These are phyloP conservation scores for Limonomyces culmigenus DNA, from an alignment of 1,284 basidiomycete genomes.

Conservation along the genomic window DNA sequence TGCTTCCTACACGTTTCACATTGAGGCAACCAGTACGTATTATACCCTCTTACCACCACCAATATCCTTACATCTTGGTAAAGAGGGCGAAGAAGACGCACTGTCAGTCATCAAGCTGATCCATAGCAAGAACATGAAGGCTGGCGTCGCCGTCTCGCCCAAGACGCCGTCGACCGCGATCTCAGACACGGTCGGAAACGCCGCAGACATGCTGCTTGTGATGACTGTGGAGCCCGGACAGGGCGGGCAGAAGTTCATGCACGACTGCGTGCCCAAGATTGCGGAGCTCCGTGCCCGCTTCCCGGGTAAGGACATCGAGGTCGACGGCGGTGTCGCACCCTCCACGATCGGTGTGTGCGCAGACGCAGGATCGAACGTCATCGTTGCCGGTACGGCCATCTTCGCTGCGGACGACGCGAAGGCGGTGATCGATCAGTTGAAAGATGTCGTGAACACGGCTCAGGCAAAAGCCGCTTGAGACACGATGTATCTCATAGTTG, in stretches of 20 bases:
- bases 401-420: conserved; percentile 74
- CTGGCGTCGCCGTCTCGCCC: conserved; percentile 88
- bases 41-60: neutral
- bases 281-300: conserved; percentile 84
- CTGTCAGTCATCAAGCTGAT: conserved; percentile 63
- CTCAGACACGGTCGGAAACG: conserved; percentile 63
- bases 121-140: conserved; percentile 67
- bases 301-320: conserved; percentile 86
- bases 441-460: conserved; percentile 53
- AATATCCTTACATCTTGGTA: neutral
- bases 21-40: conserved; percentile 79
- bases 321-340: conserved; percentile 93
- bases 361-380: conserved; percentile 90
- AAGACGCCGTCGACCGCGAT: conserved; percentile 78
- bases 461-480: conserved; percentile 29
- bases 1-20: conserved; percentile 90
- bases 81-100: conserved; percentile 38
- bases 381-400: conserved; percentile 95
- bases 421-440: conserved; percentile 60
- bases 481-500: no score
- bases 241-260: conserved; percentile 95
- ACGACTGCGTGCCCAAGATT: conserved; percentile 86
- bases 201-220: conserved; percentile 87
- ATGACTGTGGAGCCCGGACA: conserved; percentile 94
- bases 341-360: conserved; percentile 85